Evolutionary conservation across 1,284 basidiomycete genomes (phyloP), one percentile per base, ranked within the genome.

Genomic region (Ceratobasidium theobromae): DNA sequence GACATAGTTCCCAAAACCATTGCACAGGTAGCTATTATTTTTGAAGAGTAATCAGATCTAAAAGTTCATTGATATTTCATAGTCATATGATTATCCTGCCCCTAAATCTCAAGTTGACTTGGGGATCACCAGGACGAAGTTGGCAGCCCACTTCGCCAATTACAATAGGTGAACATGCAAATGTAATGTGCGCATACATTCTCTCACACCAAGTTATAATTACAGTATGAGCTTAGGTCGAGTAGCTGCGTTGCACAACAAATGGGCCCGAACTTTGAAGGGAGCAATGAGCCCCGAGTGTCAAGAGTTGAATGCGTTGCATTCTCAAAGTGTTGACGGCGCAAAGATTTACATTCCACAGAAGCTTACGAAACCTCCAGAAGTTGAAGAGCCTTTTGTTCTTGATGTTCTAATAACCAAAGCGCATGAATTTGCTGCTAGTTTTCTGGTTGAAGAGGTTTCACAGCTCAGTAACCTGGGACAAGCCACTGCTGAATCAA

Each of bases 11-110:
- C 84, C 4, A 75, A 73, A 11, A 79, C 71, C 23, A 76, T 85
- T 5, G 78, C 81, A 4, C 81, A 86, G 76, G 85, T 84, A 69
- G 8, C 9, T 11, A 21, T 21, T 8, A 6, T 45, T 45, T 21
- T 6, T 21, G 6, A 38, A 16, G 16, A 9, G 9, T 9, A n/a
- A 45, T 9, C 43, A 11, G 9, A 21, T 16, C 9, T 45, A 45
- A 8, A 38, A 45, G 5, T 30, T 54, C 23, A 64, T 41, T 16
- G 43, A 8, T 32, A 30, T 33, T 21, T 14, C 64, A 45, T 57
- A 86, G 85, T 82, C 86, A 0, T 87, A 87, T 68, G 82, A 84
- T 58, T 87, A 87, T 72, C 86, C 86, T 14, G 79, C 84, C 1
- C 82, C 82, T 55, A 84, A 79, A 70, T 83, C 86, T 69, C 78